Evolutionary conservation across 495 filamentous ascomycete genomes (phyloP), one percentile per base, ranked within the genome.

Genomic region (Aspergillus kassunensis): DNA sequence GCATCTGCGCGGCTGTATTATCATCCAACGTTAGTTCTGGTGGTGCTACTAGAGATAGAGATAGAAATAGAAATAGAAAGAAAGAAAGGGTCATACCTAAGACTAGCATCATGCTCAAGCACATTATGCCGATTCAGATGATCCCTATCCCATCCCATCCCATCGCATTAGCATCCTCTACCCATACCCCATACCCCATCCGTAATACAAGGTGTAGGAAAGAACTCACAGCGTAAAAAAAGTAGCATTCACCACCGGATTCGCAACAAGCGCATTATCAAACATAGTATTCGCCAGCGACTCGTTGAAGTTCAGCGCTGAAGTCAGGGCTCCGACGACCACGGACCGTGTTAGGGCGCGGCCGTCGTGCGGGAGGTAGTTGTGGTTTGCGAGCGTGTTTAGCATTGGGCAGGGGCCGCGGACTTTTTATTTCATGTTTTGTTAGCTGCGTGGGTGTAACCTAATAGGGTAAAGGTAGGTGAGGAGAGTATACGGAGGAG

Each of bases 381-480:
- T 70, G 59, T 82, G 79, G 65, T 83, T 83, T 1, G 80, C 80
- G 31, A 82, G 66, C 12, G 75, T 67, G 56, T 83, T 82, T 18
- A 83, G 62, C 49, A 75, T 78, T 0, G 81, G 80, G 48, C 80
- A 71, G 19, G 68, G 66, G 7, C 53, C 47, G 25, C 60, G 60
- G 23, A 47, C 59, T 62, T 13, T 7, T 11, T 29, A 11, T 29
- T 29, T 29, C 27, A 29, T n/a, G n/a, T n/a, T n/a, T n/a, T n/a
- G n/a, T n/a, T n/a, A n/a, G n/a, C n/a, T n/a, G n/a, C n/a, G n/a
- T n/a, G n/a, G n/a, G n/a, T n/a, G n/a, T n/a, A n/a, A n/a, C n/a
- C n/a, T n/a, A n/a, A n/a, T n/a, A n/a, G n/a, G 35, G 8, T 16
- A 2, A 1, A 6, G 4, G 35, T 39, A 8, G n/a, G 16, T 8